Percentiles rank a stretch among this genome's conserved stretches.
Conservation (phyloP, 192 early-diverging fungal species). For the Backusella parvicylindrica region DNA sequence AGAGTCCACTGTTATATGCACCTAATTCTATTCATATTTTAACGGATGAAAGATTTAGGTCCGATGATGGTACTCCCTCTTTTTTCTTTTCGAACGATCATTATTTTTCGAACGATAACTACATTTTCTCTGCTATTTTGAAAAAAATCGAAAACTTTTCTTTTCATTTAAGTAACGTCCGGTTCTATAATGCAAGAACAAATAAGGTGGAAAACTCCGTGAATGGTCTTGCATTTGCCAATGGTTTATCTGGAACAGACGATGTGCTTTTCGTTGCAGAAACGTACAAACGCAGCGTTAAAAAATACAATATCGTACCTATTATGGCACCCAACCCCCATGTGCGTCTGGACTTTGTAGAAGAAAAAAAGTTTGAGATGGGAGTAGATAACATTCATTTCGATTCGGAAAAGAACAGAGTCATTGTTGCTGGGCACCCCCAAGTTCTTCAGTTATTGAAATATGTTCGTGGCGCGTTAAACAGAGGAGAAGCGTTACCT, state of each 20-base stretch:
- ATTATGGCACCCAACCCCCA: background rate
- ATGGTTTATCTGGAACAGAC: conserved; percentile 25
- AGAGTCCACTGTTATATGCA: background rate
- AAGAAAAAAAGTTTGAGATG: conserved; percentile 11
- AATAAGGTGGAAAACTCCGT: background rate
- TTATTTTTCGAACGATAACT: background rate
- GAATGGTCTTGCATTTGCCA: conserved; percentile 27
- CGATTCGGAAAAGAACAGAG: background rate
- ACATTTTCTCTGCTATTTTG: background rate
- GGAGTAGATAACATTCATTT: conserved; percentile 30
- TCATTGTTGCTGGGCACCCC: conserved; percentile 32
- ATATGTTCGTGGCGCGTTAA: background rate
- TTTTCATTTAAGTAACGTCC: conserved; percentile 15
- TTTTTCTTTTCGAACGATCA: conserved; percentile 35
- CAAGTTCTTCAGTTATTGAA: conserved; percentile 8
- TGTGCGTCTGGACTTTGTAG: conserved; percentile 7
- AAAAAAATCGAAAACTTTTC: conserved; percentile 28
- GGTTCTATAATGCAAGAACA: conserved; percentile 27
- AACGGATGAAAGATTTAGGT: conserved; percentile 1
- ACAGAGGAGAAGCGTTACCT: background rate
- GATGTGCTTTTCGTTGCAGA: conserved; percentile 23
- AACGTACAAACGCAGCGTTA: conserved; percentile 9
- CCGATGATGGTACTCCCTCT: conserved; percentile 28
- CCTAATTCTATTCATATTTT: conserved; percentile 29
- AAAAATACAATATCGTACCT: conserved; percentile 10